Evolutionary conservation across 345 rosid genomes (phyloP), one percentile per base, ranked within the genome.

Genomic region (Gossypium raimondii): DNA sequence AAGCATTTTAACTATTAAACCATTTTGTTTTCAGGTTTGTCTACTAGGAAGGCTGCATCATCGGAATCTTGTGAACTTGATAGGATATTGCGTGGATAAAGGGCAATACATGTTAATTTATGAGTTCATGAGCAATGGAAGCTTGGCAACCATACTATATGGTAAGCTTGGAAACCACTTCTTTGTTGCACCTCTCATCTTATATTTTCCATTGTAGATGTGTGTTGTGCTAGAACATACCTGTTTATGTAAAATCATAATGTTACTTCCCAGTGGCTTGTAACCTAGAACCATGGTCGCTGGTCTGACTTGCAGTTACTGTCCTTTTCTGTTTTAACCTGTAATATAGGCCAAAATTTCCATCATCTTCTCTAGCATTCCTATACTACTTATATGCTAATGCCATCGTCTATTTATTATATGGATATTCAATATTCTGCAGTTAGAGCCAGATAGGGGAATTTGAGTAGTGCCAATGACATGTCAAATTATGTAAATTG

Each of bases 61-160:
- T 80, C 81, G 99, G 29, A 91, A 91, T 82, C 97, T 95, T 66
- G 99, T 95, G 82, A 95, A 95, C 84, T 84, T 95, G 86, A 75
- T 90, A 47, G 99, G 99, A 75, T 90, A 90, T 81, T 91, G 98
- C 72, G 82, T 87, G 2, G 98, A 95, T 75, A 95, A 91, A 86
- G 94, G 94, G 68, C 87, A 87, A 25, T 82, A 56, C 80, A 91
- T 95, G 88, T 75, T 95, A 78, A 81, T 95, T 18, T 95, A 95
- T 74, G 96, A 93, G 89, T 93, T 86, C 92, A 95, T 95, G 99
- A 90, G 93, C 84, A 93, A 90, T 57, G 99, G 99, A 70, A 95
- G 98, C 84, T 80, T 93, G 82, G 93, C 86, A 78, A 89, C 86
- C 85, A 88, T 81, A 79, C 84, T 95, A 73, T 88, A 95, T 76